These are phyloP conservation scores for Saprolegnia parasitica DNA, from an alignment of 352 stramenopile genomes.

Conservation along the genomic window DNA sequence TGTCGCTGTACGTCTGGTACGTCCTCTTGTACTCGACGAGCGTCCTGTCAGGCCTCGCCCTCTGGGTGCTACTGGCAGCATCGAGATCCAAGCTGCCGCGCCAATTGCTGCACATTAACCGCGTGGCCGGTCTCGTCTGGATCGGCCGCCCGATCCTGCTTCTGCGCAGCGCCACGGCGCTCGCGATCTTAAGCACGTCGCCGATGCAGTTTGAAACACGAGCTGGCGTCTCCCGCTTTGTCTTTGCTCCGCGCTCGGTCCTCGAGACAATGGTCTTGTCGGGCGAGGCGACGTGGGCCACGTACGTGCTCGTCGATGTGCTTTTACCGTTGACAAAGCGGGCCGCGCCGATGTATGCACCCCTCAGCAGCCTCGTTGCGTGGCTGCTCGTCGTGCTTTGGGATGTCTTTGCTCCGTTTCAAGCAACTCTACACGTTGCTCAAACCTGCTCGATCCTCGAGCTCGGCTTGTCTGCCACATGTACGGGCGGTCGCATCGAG, in stretches of 20 bases:
- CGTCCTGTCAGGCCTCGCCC: neutral
- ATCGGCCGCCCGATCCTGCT: slow-evolving; percentile 24
- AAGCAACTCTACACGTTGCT: neutral
- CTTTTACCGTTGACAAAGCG: slow-evolving; percentile 8
- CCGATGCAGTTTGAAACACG: neutral
- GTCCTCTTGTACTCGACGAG: neutral
- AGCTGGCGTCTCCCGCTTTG: neutral
- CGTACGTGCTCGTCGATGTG: slow-evolving; percentile 8
- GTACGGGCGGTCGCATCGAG: neutral
- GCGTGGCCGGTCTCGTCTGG: slow-evolving; percentile 17
- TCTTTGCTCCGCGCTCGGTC: neutral
- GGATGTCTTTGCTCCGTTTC: neutral
- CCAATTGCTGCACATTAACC: slow-evolving; percentile 22
- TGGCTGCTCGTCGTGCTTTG: neutral
- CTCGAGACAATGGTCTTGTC: neutral
- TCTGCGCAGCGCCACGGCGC: slow-evolving; percentile 22
- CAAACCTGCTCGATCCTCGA: neutral
- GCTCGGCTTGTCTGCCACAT: neutral
- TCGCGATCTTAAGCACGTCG: slow-evolving; percentile 7
- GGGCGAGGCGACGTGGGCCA: slow-evolving; percentile 17
- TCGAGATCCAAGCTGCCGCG: neutral
- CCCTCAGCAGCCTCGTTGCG: neutral
- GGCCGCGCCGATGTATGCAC: neutral
- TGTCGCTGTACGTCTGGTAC: neutral
- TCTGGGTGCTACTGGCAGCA: neutral